Conservation (phyloP, 75 land plant species). For the Azolla pinnata region DNA sequence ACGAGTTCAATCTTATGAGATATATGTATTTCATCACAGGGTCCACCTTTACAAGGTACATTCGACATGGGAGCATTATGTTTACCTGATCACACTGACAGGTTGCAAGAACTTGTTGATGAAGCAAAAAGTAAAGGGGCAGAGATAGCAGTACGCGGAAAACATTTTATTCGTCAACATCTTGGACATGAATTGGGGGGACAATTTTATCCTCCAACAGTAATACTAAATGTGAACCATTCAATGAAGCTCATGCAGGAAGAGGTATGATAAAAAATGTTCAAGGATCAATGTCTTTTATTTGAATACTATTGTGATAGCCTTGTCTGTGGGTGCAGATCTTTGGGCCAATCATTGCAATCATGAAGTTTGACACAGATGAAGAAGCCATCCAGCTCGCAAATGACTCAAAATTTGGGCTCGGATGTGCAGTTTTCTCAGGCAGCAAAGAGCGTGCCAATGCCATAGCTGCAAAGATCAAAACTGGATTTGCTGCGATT, state of each 20-base stretch:
- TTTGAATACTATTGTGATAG: neutral
- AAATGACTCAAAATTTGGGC: constrained; percentile 79
- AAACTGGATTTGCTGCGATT: constrained; percentile 78
- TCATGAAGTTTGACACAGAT: constrained; percentile 80
- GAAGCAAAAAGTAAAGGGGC: constrained; percentile 84
- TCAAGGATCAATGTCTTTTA: neutral
- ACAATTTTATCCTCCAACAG: constrained; percentile 84
- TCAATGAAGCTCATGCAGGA: constrained; percentile 87
- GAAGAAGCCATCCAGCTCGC: constrained; percentile 75
- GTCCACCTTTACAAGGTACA: constrained; percentile 58
- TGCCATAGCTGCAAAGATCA: constrained; percentile 61
- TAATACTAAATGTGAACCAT: constrained; percentile 73
- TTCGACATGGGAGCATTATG: constrained; percentile 94
- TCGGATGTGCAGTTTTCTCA: constrained; percentile 89
- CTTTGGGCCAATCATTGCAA: constrained; percentile 87
- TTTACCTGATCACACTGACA: constrained; percentile 73
- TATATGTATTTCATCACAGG: constrained; percentile 28
- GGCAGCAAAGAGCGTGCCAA: constrained; percentile 56
- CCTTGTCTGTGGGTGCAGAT: constrained; percentile 32
- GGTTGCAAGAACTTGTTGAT: constrained; percentile 68
- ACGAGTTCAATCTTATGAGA: neutral
- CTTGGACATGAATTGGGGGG: constrained; percentile 62
- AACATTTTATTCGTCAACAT: constrained; percentile 41
- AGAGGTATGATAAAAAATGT: constrained; percentile 37
- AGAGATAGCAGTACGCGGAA: constrained; percentile 72